Evolutionary conservation across 148 eudicot genomes (phyloP).

Genomic region (Selenicereus undatus): DNA sequence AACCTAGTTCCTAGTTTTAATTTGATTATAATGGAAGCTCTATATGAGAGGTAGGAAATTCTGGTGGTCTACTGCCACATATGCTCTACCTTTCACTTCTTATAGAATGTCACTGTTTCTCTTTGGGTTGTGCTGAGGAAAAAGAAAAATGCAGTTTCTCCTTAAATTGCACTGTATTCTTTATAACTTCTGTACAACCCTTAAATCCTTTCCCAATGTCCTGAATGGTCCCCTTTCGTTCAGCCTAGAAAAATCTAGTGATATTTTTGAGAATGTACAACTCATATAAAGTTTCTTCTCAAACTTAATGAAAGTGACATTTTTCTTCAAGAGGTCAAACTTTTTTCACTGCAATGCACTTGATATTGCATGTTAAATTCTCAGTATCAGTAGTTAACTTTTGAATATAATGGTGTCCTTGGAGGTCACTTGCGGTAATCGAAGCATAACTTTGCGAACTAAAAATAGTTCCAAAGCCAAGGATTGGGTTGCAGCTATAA

Average conservation of each 20-base stretch:
- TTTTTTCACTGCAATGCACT: neutral
- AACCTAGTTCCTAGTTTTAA: neutral
- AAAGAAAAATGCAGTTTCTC: neutral
- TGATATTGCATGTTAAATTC: neutral
- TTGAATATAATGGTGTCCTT: slow-evolving; percentile 15
- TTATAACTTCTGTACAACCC: neutral
- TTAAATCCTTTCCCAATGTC: neutral
- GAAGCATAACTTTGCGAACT: slow-evolving; percentile 72
- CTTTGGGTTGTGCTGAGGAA: neutral
- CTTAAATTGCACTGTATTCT: neutral
- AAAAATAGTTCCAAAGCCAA: slow-evolving; percentile 66
- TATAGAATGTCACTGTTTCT: neutral
- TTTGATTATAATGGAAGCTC: neutral
- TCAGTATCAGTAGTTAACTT: slow-evolving; percentile 3
- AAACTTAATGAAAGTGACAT: neutral
- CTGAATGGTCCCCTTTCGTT: neutral
- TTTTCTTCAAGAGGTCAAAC: neutral
- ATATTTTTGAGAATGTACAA: neutral
- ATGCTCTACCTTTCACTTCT: neutral
- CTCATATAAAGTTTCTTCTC: neutral
- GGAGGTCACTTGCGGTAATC: slow-evolving; percentile 88
- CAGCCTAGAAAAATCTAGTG: neutral
- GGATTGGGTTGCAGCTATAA: slow-evolving; percentile 90
- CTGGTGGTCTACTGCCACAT: neutral
- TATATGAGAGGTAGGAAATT: neutral